Evolutionary conservation across 495 filamentous ascomycete species (phyloP), one percentile per base, ranked within the genome.

Genomic region (Jackrogersella minutella): DNA sequence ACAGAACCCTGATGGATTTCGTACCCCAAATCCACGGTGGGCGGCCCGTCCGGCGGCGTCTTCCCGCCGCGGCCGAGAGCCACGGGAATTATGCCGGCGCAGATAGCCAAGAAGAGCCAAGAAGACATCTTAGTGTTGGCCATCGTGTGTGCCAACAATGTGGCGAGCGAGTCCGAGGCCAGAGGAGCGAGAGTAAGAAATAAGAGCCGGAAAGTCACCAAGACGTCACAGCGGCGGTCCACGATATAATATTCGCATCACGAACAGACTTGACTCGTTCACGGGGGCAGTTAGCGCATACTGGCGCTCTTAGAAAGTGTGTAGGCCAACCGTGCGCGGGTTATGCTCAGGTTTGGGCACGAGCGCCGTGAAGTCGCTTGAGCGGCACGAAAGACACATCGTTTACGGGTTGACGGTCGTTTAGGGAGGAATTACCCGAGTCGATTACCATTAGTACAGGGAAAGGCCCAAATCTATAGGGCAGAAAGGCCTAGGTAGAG

Each of bases 21-120:
- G 14, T 69, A 69, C 37, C 66, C 66, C 2, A 69, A 22, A 33
- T 69, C 66, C n/a, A 69, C 50, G 2, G 26, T 40, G 13, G 62
- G 61, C 24, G 22, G 8, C 41, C 24, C 21, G 24, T 50, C 47
- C n/a, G 40, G 30, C 21, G 26, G 28, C 7, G 26, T 36, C 36
- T 17, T 26, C 19, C 11, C 64, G 10, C 31, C 16, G 5, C 24
- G 50, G 8, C 60, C 55, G 46, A 57, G 28, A 31, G 17, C 49
- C 16, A 34, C 2, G 3, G 39, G 41, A 3, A 59, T 10, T 5
- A 44, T 7, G 16, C 49, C 31, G 14, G 40, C 49, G 16, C 24
- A 65, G 14, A 30, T 17, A 0, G 34, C 33, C n/a, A 60, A 44
- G 50, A 46, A n/a, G 17, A 41, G 43, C 1, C 55, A 51, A 68